Percentiles rank a stretch among this genome's conserved stretches.
These are phyloP conservation scores for Erodium texanum DNA, from an alignment of 441 rosid genomes.

Conservation along the genomic window DNA sequence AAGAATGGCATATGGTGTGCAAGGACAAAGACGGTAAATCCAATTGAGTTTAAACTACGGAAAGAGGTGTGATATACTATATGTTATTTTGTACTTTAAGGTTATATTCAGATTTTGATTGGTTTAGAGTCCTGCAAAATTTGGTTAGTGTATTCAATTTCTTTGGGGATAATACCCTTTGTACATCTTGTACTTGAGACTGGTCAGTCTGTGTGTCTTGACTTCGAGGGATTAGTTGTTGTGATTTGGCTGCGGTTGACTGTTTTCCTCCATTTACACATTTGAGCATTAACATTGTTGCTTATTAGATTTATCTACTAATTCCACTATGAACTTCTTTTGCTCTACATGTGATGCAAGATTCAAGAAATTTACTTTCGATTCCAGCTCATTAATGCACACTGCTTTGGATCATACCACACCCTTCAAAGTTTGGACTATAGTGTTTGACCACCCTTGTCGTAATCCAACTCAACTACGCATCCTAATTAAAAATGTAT, in stretches of 20 bases:
- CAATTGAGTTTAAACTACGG: conserved; percentile 12
- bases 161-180: conserved; percentile 12
- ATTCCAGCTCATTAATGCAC: too few species aligned
- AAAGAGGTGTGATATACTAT: background rate
- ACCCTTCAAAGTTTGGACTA: too few species aligned
- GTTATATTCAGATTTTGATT: background rate
- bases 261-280: background rate
- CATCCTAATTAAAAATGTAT: too few species aligned
- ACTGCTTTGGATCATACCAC: too few species aligned
- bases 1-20: conserved; percentile 90
- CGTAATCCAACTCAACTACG: too few species aligned
- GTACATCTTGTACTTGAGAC: conserved; percentile 25
- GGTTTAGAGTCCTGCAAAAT: background rate
- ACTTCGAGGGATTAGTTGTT: background rate
- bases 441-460: too few species aligned
- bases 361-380: background rate
- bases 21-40: conserved; percentile 55
- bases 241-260: background rate
- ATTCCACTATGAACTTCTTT: background rate
- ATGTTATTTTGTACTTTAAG: background rate
- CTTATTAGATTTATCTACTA: background rate
- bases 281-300: background rate
- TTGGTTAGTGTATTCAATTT: conserved; percentile 3
- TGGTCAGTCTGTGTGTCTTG: background rate
- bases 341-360: background rate